Evolutionary conservation across 2,329 filamentous ascomycete genomes (phyloP).

Genomic region (Fusarium fracticaudum): DNA sequence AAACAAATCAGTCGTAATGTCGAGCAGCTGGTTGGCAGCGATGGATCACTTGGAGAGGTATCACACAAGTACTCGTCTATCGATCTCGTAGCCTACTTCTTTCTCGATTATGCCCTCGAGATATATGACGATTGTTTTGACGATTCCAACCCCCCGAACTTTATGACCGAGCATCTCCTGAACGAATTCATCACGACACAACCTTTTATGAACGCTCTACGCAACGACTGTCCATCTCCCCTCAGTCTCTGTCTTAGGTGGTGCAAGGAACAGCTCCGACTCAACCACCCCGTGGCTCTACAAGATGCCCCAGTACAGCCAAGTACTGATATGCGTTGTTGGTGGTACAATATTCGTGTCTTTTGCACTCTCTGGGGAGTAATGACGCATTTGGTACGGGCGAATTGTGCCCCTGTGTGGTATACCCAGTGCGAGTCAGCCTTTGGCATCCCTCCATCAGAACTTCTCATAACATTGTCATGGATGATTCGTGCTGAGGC

Average conservation of each 20-base stretch:
- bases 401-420: constrained; percentile 29
- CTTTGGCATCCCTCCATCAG: constrained; percentile 38
- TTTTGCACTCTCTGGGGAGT: constrained; percentile 40
- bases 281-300: constrained; percentile 18
- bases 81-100: constrained; percentile 36
- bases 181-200: constrained; percentile 36
- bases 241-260: constrained; percentile 31
- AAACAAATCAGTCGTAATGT: constrained; percentile 16
- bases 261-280: constrained; percentile 34
- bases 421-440: constrained; percentile 35
- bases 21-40: constrained; percentile 2
- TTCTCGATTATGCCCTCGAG: constrained; percentile 34
- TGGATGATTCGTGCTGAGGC: constrained; percentile 39
- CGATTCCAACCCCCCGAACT: neutral
- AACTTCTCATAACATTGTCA: constrained; percentile 39
- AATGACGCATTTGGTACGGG: constrained; percentile 25
- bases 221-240: constrained; percentile 3
- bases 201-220: constrained; percentile 18
- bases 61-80: constrained; percentile 25
- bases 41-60: constrained; percentile 14
- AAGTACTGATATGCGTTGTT: constrained; percentile 13
- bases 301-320: constrained; percentile 22
- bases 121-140: constrained; percentile 28
- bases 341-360: constrained; percentile 37
- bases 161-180: constrained; percentile 27